Base-by-base conservation (phyloP, 2,329 filamentous ascomycete genomes). In the Zymoseptoria brevis region DNA sequence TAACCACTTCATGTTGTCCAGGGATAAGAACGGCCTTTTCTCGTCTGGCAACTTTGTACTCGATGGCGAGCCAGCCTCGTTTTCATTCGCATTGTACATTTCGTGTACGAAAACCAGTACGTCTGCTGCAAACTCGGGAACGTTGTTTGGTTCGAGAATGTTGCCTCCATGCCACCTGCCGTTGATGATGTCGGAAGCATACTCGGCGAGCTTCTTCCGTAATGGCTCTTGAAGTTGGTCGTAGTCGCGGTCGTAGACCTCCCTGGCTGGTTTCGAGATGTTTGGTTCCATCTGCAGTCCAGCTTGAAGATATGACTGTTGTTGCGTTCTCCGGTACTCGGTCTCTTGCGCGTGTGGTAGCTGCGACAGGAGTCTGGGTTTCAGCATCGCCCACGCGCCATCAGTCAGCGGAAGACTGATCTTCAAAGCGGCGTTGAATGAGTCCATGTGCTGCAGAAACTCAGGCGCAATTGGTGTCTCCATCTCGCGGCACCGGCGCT, bases 1-100 rank as follows among this genome's bases (percentile, higher is more conserved):
- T 29, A 92, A 77, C 84, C 87, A 93, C 73, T 88, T 92, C 88
- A 94, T 91, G 68, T 92, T 90, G 69, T 93, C 89, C 65, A 94
- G 75, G 1, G 86, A 88, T 56, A 93, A 77, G 58, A 70, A 71
- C 22, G 70, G 68, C 35, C 35, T 16, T 45, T 45, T 45, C 16
- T 16, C 35, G 13, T 45, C 35, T 16, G 13, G 35, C 35, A 45
- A 16, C 6, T 16, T 45, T 11, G 65, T 62, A 48, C 58, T 55
- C 9, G 58, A 54, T 19, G 68, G 66, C 8, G 61, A 64, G 35
- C 61, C 59, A 8, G 62, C 67, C n/a, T 63, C 61, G 45, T 67
- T 56, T 41, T 66, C 64, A 53, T 70, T 68, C 57, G 65, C 60
- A 13, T 68, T 81, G 86, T 70, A 83, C 80, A 24, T 80, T 83